phyloP scores from a whole-genome alignment of 148 eudicot genomes.

The Arctostaphylos glauca region DNA sequence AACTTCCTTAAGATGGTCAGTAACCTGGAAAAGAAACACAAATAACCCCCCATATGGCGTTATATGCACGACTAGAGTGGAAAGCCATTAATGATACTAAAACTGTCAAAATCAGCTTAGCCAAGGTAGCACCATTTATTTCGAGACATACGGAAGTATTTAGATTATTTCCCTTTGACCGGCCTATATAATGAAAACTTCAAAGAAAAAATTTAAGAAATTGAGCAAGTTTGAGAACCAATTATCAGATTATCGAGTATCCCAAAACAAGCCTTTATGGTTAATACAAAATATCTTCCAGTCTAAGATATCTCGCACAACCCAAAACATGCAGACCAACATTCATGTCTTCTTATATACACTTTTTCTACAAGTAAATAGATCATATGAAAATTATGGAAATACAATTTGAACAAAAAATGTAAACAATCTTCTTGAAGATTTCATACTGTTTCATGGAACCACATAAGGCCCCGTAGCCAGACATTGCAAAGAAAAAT shows the following conservation, averaged over 20 bases:
- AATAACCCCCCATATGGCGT: neutral
- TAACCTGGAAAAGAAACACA: slow-evolving; percentile 46
- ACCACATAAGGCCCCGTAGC: neutral
- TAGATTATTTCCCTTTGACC: neutral
- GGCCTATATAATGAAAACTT: neutral
- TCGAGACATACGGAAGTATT: neutral
- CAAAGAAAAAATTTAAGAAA: too few species aligned
- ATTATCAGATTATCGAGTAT: neutral
- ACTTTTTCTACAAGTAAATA: neutral
- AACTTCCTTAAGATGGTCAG: slow-evolving; percentile 82
- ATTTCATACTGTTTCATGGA: neutral
- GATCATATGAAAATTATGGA: neutral
- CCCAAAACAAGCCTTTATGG: neutral
- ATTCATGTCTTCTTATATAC: neutral
- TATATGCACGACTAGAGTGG: neutral
- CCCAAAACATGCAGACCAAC: neutral
- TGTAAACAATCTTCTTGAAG: slow-evolving; percentile 3
- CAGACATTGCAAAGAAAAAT: neutral
- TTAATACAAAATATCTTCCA: neutral
- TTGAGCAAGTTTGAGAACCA: neutral
- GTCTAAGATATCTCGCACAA: neutral
- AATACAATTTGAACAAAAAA: neutral
- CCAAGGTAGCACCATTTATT: neutral
- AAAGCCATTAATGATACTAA: slow-evolving; percentile 2
- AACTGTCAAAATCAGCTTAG: neutral